phyloP scores from a whole-genome alignment of 306 rosid species.

The Hippophae tibetana region DNA sequence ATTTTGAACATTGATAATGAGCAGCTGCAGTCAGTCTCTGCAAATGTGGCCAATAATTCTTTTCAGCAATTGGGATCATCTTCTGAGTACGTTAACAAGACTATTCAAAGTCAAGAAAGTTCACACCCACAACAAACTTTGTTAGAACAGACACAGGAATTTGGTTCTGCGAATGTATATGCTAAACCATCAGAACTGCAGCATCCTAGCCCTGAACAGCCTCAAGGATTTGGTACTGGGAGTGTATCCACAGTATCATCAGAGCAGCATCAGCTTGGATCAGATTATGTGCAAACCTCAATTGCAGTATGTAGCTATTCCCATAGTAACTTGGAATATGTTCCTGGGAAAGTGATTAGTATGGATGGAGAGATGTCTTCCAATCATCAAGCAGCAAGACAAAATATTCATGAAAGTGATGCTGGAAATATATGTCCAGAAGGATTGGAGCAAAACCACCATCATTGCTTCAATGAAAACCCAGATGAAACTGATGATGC shows the following conservation, averaged over 20 bases:
- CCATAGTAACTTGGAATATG: slow-evolving; percentile 15
- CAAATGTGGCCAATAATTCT: slow-evolving; percentile 21
- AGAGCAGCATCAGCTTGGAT: background rate
- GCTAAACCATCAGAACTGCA: slow-evolving; percentile 7
- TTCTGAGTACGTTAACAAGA: slow-evolving; percentile 17
- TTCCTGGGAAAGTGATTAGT: slow-evolving; percentile 13
- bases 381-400: slow-evolving; percentile 1
- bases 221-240: slow-evolving; percentile 3
- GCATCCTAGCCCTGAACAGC: slow-evolving; percentile 13
- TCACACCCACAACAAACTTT: slow-evolving; percentile 14
- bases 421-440: slow-evolving; percentile 8
- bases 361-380: slow-evolving; percentile 11
- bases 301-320: slow-evolving; percentile 8
- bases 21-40: slow-evolving; percentile 27
- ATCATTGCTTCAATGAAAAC: slow-evolving; percentile 10
- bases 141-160: slow-evolving; percentile 7
- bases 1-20: slow-evolving; percentile 14
- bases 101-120: slow-evolving; percentile 21
- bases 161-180: slow-evolving; percentile 11
- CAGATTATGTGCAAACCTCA: slow-evolving; percentile 2
- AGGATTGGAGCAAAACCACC: slow-evolving; percentile 2
- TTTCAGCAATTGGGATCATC: slow-evolving; percentile 24
- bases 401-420: slow-evolving; percentile 9
- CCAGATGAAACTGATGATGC: background rate
- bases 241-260: slow-evolving; percentile 13